Conservation (phyloP, 164 flowering plant genomes). For the Akebia trifoliata region DNA sequence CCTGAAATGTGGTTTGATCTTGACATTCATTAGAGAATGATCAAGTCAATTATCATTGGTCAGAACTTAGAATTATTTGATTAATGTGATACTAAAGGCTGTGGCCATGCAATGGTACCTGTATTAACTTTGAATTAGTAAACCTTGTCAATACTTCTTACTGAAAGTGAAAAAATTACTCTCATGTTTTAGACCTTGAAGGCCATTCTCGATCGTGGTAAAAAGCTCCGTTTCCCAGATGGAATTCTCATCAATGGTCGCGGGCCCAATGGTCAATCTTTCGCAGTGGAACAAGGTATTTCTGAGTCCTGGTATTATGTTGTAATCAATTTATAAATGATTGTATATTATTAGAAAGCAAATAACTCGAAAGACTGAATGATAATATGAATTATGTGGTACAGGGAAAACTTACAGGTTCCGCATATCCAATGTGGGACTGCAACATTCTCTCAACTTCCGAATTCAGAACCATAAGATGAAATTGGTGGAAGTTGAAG, state of each 20-base stretch:
- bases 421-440: conserved; percentile 77
- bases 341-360: not conserved
- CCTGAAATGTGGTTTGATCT: too few species aligned
- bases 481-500: conserved; percentile 81
- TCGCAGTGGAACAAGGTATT: conserved; percentile 67
- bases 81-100: too few species aligned
- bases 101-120: too few species aligned
- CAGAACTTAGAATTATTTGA: too few species aligned
- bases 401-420: conserved; percentile 87
- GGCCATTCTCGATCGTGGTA: conserved; percentile 52
- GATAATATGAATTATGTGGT: not conserved
- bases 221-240: conserved; percentile 59
- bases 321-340: not conserved
- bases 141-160: not conserved
- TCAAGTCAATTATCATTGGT: too few species aligned
- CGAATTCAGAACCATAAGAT: conserved; percentile 66
- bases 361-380: not conserved
- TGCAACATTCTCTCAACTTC: conserved; percentile 72
- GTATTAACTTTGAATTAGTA: too few species aligned
- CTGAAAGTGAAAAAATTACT: not conserved
- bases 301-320: not conserved
- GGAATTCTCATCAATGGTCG: conserved; percentile 83
- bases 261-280: conserved; percentile 46
- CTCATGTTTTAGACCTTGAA: conserved; percentile 37
- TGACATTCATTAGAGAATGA: too few species aligned